phyloP scores from a whole-genome alignment of 305 asterid species.

The Fraxinus ornus region DNA sequence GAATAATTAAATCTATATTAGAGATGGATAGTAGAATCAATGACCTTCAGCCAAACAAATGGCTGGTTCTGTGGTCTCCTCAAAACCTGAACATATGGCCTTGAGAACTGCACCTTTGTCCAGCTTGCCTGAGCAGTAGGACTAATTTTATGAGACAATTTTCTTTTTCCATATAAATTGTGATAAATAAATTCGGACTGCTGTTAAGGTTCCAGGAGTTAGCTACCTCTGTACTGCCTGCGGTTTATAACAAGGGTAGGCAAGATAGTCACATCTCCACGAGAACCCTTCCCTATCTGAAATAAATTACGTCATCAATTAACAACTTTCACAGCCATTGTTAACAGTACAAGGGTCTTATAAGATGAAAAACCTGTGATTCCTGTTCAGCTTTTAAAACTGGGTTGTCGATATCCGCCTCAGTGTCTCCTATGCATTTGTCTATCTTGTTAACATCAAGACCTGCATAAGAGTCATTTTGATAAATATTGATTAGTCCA shows the following conservation, averaged over 20 bases:
- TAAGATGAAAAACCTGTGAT: slow-evolving; percentile 60
- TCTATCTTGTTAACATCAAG: slow-evolving; percentile 67
- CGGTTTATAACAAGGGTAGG: slow-evolving; percentile 89
- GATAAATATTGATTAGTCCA: neutral
- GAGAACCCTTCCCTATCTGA: slow-evolving; percentile 82
- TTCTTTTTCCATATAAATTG: neutral
- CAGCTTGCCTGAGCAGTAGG: slow-evolving; percentile 65
- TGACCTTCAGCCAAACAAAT: slow-evolving; percentile 77
- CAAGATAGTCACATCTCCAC: slow-evolving; percentile 94
- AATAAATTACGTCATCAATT: slow-evolving; percentile 21
- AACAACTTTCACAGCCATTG: neutral
- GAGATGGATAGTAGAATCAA: slow-evolving; percentile 13
- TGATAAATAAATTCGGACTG: neutral
- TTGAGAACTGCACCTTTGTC: slow-evolving; percentile 93
- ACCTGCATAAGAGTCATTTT: slow-evolving; percentile 37
- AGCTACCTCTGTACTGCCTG: slow-evolving; percentile 88
- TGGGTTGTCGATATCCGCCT: slow-evolving; percentile 72
- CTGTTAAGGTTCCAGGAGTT: neutral
- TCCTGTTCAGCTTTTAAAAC: slow-evolving; percentile 83
- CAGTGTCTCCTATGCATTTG: slow-evolving; percentile 76
- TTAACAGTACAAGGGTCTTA: neutral
- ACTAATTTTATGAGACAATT: neutral
- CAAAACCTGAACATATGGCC: slow-evolving; percentile 94
- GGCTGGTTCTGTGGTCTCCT: slow-evolving; percentile 93
- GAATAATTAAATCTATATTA: neutral